A percentile compares a stretch with the other conserved stretches of the same genome.
Conservation (phyloP, 352 stramenopile species). For the Pelagophyceae sp. region DNA sequence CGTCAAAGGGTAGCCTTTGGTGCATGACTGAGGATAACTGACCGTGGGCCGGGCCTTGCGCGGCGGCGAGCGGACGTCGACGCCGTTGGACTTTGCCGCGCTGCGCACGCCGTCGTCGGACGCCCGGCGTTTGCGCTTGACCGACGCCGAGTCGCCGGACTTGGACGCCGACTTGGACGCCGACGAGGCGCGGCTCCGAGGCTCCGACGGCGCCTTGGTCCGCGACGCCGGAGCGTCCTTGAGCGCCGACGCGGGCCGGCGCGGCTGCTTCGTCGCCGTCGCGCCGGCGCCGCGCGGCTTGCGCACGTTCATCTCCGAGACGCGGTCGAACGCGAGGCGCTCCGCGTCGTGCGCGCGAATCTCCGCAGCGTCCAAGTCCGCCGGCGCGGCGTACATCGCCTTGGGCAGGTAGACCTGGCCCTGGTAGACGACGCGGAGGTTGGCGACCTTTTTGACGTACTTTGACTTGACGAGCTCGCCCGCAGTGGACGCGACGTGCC, state of each 20-base stretch:
- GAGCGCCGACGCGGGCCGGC: too few species aligned
- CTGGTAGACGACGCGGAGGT: not conserved
- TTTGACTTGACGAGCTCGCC: conserved; percentile 3
- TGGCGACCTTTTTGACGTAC: conserved; percentile 9
- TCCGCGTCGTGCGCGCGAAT: not conserved
- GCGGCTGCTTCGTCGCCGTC: not conserved
- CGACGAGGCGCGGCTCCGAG: not conserved
- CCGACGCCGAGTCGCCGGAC: not conserved
- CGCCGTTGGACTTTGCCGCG: not conserved
- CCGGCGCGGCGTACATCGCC: not conserved
- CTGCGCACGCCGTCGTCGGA: not conserved
- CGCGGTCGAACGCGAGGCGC: not conserved
- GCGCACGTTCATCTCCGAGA: not conserved
- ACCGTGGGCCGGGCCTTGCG: not conserved
- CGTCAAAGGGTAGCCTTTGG: too few species aligned
- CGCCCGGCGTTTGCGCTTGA: not conserved
- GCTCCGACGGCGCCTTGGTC: too few species aligned
- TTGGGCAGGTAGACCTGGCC: conserved; percentile 10
- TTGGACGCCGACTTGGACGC: not conserved
- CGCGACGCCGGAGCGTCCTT: too few species aligned
- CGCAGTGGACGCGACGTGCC: not conserved
- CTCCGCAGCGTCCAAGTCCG: not conserved
- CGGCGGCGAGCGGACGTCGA: not conserved
- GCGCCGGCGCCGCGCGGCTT: too few species aligned
- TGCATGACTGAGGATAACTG: too few species aligned